A percentile compares a stretch with the other conserved stretches of the same genome.
These are phyloP conservation scores for Pythium pectinolyticum DNA, from an alignment of 352 stramenopile species.

Conservation along the genomic window DNA sequence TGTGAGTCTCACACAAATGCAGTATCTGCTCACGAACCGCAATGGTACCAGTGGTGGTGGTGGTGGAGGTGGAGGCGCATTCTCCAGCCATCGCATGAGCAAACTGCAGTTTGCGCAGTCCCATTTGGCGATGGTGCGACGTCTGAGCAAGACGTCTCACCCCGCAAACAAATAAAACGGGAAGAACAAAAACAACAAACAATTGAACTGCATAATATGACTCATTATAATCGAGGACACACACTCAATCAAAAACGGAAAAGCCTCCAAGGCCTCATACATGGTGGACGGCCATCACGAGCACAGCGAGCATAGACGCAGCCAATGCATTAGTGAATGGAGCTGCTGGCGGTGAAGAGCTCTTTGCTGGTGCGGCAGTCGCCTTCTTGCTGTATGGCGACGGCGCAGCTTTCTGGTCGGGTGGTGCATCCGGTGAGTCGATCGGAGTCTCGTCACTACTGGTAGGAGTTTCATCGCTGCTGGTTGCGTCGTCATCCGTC, in stretches of 20 bases:
- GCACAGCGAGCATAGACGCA: not conserved
- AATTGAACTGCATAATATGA: too few relatives aligned
- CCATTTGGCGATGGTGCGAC: constrained; percentile 26
- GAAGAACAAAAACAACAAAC: not conserved
- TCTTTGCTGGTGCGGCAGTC: constrained; percentile 1
- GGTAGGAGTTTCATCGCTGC: constrained; percentile 3
- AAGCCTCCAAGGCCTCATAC: not conserved
- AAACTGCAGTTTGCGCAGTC: constrained; percentile 33
- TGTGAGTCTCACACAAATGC: constrained; percentile 19
- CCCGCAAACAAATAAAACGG: not conserved
- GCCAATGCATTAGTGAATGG: not conserved
- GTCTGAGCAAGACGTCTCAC: constrained; percentile 10
- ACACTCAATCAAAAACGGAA: too few relatives aligned
- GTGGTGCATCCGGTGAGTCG: constrained; percentile 10
- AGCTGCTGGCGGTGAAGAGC: not conserved
- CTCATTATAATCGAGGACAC: too few relatives aligned
- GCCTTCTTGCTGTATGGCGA: constrained; percentile 17
- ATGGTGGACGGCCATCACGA: not conserved
- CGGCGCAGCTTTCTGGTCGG: not conserved
- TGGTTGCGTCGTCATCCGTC: too few relatives aligned
- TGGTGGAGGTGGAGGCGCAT: not conserved
- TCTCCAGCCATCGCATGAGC: constrained; percentile 8
- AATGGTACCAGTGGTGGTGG: not conserved
- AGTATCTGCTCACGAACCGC: constrained; percentile 21
- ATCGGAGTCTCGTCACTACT: constrained; percentile 16